Conservation (phyloP, 2,329 filamentous ascomycete species). For the Aspergillus aculeatus region DNA sequence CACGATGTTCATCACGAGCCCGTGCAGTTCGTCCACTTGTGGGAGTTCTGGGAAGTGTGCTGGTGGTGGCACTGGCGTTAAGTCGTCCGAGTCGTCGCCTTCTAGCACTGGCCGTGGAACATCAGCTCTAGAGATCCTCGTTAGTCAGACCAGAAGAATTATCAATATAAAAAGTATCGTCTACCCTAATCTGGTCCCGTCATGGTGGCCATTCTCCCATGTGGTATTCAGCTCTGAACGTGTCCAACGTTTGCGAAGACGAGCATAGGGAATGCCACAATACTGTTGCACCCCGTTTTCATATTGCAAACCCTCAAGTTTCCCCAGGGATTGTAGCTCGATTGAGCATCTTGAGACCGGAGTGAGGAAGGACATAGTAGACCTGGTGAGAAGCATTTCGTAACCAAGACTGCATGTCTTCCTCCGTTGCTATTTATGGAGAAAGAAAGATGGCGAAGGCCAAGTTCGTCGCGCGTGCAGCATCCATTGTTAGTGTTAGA, state of each 20-base stretch:
- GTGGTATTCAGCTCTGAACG: conserved; percentile 19
- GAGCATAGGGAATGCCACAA: conserved; percentile 26
- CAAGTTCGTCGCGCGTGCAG: too few relatives aligned
- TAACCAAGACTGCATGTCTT: too few relatives aligned
- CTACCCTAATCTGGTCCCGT: conserved; percentile 27
- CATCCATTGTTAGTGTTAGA: too few relatives aligned
- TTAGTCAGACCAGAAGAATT: too few relatives aligned
- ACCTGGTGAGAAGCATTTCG: not conserved
- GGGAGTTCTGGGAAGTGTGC: conserved; percentile 15
- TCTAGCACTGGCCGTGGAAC: conserved; percentile 22
- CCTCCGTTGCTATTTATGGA: too few relatives aligned
- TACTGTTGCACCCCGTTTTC: conserved; percentile 26
- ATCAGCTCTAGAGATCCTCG: conserved; percentile 15
- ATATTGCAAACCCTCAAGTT: conserved; percentile 22
- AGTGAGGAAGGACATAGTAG: conserved; percentile 22
- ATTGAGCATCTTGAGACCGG: conserved; percentile 18
- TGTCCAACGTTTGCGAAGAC: conserved; percentile 25
- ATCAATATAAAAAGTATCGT: not conserved
- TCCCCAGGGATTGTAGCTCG: conserved; percentile 19
- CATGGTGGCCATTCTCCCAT: conserved; percentile 19
- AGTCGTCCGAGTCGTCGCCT: conserved; percentile 22
- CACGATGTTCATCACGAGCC: conserved; percentile 28
- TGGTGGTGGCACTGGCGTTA: conserved; percentile 24
- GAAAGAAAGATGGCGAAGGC: too few relatives aligned
- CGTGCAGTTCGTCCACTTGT: conserved; percentile 21